Base-by-base conservation (phyloP, 108 stramenopile species). In the Cylindrotheca closterium region DNA sequence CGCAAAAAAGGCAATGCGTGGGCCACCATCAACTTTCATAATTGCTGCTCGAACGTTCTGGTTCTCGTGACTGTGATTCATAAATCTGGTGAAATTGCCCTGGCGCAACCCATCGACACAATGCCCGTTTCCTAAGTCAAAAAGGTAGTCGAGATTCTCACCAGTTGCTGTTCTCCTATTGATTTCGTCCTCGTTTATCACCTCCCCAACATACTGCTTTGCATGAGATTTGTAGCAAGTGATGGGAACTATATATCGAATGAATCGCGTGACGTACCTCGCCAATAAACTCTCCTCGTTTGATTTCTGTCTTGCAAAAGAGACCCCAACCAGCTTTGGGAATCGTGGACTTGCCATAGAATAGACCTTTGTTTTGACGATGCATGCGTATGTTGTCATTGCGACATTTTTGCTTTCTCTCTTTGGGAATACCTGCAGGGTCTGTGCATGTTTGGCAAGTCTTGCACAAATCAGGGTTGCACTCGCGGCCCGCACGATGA, bases 401-500 rank as follows among this genome's bases (percentile, higher is more conserved):
- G 2, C 76, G 67, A 37, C 95, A 96, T 19, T 64, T 67, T 46
- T 86, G 85, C 32, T 32, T 54, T 1, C 57, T 70, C 1, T 60
- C 71, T n/a, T 68, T 50, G 21, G 68, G 79, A 23, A 49, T 33
- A 48, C 80, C 68, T 18, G 85, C 85, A 25, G 73, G 74, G 48
- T 89, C 87, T 10, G 74, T 65, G 49, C 87, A 86, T 22, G 88
- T 74, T 7, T 73, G 77, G 63, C 93, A 88, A 10, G 60, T 37
- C 21, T 50, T 58, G 58, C 95, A 96, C 4, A 91, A 33, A 59
- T 94, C 93, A 26, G 95, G 95, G 65, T 94, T 91, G 63, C 95
- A 96, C 78, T 93, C 95, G 3, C 91, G 63, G 24, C 78, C 67
- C 8, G 84, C 65, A 10, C 83, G 82, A 65, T 81, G 83, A 75